Evolutionary conservation across 495 filamentous ascomycete genomes (phyloP), one percentile per base, ranked within the genome.

Genomic region (Beverwykella pulmonaria): DNA sequence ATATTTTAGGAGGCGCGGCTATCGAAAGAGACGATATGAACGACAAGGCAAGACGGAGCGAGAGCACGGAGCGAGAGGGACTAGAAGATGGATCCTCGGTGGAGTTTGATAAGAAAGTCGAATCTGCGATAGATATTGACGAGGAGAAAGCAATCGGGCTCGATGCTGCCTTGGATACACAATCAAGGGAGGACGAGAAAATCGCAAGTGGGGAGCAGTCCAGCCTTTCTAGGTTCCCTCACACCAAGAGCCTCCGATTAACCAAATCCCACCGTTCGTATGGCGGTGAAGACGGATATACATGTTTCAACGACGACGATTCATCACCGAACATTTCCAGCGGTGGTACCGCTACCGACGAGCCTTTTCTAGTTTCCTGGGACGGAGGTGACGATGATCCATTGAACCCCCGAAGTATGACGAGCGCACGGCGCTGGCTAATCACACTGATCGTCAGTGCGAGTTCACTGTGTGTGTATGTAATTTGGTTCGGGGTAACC

Each of bases 391-490:
- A 91, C 30, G 75, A 80, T 44, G 93, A 97, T 75, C 87, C 90
- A 0, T 62, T 82, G 76, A 88, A 87, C 69, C 93, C 93, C 10
- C 81, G 87, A 53, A 89, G 82, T 68, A 88, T 90, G 82, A 80
- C 76, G n/a, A 81, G 74, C n/a, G 72, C 77, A 20, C 80, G 84
- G 46, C 91, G 90, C 67, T 97, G 94, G 93, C 29, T 88, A n/a
- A 87, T 94, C 59, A 85, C 90, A 8, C 65, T 82, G 23, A 89
- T 97, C 67, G 82, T 91, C 12, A 86, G 86, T 9, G 71, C 85
- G 58, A 89, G 88, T 1, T 89, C 89, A 14, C 78, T 95, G 53
- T 93, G 90, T 76, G 93, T 97, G 91, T 93, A 82, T 82, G 12
- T 30, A 50, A 7, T 50, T 50, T 27, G 20, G 12, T 20, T n/a